phyloP scores from a whole-genome alignment of 2,329 filamentous ascomycete species.

The Orbilia javanica region DNA sequence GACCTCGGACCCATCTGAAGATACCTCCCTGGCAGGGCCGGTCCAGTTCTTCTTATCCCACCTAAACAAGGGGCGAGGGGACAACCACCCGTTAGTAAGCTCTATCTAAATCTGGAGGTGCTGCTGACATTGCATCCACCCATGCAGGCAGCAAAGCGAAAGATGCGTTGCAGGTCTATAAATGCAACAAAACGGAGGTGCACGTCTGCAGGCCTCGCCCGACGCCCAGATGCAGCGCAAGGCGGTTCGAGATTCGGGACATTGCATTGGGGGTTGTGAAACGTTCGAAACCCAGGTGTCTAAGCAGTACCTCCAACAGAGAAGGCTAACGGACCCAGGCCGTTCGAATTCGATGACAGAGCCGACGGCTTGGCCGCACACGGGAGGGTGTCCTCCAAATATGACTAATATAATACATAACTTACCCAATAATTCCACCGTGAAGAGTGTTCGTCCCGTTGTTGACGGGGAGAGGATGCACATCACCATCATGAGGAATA shows the following conservation, averaged over 20 bases:
- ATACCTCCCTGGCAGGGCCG: conserved; percentile 9
- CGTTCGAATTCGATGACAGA: not conserved
- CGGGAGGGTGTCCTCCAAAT: not conserved
- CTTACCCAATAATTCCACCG: conserved; percentile 70
- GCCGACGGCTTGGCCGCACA: conserved; percentile 14
- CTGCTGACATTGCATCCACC: conserved; percentile 7
- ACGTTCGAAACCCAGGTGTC: conserved; percentile 2
- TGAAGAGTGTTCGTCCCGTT: conserved; percentile 82
- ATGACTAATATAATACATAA: conserved; percentile 60
- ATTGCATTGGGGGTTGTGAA: not conserved
- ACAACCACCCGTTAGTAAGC: conserved; percentile 18
- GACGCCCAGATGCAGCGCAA: not conserved
- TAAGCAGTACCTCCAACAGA: not conserved
- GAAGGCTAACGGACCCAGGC: not conserved
- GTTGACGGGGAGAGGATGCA: conserved; percentile 77
- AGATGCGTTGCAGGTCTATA: conserved; percentile 34
- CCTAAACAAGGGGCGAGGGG: conserved; percentile 11
- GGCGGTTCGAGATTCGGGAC: conserved; percentile 1
- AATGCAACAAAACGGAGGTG: conserved; percentile 39
- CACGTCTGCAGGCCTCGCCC: not conserved
- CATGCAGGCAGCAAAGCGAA: conserved; percentile 6
- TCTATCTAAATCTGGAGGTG: conserved; percentile 7
- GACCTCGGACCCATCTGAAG: conserved; percentile 62
- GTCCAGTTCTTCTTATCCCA: conserved; percentile 54
- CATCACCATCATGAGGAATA: conserved; percentile 46